Evolutionary conservation across 177 flowering plant genomes (phyloP), one percentile per base, ranked within the genome.

Genomic region (Vitis hybrid): DNA sequence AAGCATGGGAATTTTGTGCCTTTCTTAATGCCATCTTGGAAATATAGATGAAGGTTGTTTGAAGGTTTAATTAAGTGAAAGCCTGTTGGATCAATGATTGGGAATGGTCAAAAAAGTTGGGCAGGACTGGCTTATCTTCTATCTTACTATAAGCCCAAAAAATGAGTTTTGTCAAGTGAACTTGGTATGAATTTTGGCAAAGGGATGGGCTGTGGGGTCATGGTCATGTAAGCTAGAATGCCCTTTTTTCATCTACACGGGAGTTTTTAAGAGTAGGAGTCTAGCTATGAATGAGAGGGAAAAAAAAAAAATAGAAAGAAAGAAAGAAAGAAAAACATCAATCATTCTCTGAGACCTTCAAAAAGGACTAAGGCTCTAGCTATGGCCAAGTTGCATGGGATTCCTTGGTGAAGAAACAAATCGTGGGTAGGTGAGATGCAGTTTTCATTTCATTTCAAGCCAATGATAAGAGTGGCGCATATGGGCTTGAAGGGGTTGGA

Each of bases 321-420:
- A 19, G 19, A 19, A 39, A 7, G 45, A 34, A 6, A 34, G 45
- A 7, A 39, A 8, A 39, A 39, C 48, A 39, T 39, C 48, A 39
- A 39, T 39, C 48, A 39, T 39, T 39, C 48, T 39, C 48, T 6
- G 48, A 39, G 48, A 39, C 48, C 48, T 39, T 8, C 48, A 39
- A 39, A 17, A 17, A 15, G 10, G 56, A 6, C 57, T n/a, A 55
- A 39, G 48, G 48, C 48, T 39, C 8, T 39, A 39, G 48, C 48
- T 39, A 39, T 39, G 48, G 48, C 14, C 63, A 58, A 59, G 39
- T 58, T 68, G 70, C 63, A 58, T 59, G 70, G 70, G 55, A 58
- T 58, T 48, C 34, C 15, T 39, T 14, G 13, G 17, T 66, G 50
- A 8, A 32, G n/a, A 26, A 39, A 56, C 6, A 30, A 49, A 30